A percentile compares a stretch with the other conserved stretches of the same genome.
Evolutionary conservation across 192 early-diverging fungal genomes (phyloP).

Genomic region (Backusella sp.): DNA sequence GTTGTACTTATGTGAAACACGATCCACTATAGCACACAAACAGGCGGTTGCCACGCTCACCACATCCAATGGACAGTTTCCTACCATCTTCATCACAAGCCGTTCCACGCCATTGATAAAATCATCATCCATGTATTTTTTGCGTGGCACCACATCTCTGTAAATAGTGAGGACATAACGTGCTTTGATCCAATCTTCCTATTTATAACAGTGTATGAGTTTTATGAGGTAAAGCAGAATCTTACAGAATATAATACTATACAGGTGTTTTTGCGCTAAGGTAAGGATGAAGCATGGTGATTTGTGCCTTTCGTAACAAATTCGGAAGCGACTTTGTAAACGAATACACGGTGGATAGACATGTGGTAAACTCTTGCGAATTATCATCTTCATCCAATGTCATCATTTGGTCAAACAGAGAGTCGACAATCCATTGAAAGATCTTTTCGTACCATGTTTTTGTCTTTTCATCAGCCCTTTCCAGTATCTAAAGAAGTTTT

Average conservation of each 20-base stretch:
- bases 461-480: conserved; percentile 42
- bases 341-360: conserved; percentile 27
- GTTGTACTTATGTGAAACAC: conserved; percentile 53
- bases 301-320: conserved; percentile 34
- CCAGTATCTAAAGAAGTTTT: conserved; percentile 34
- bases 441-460: conserved; percentile 48
- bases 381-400: conserved; percentile 56
- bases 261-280: conserved; percentile 38
- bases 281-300: conserved; percentile 57
- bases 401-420: conserved; percentile 71
- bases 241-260: background rate
- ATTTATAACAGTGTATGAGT: conserved; percentile 11
- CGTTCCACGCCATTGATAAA: conserved; percentile 58
- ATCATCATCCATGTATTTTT: conserved; percentile 48
- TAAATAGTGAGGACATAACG: conserved; percentile 55
- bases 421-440: conserved; percentile 68
- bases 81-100: conserved; percentile 57
- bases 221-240: background rate
- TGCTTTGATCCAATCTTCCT: conserved; percentile 49
- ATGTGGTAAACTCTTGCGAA: conserved; percentile 18
- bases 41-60: conserved; percentile 69
- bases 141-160: conserved; percentile 48
- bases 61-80: conserved; percentile 27
- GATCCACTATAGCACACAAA: conserved; percentile 65
- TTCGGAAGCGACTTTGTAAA: conserved; percentile 33